A percentile compares a stretch with the other conserved stretches of the same genome.
These are phyloP conservation scores for Lepiota brunneoincarnata DNA, from an alignment of 768 basidiomycete species.

Conservation along the genomic window DNA sequence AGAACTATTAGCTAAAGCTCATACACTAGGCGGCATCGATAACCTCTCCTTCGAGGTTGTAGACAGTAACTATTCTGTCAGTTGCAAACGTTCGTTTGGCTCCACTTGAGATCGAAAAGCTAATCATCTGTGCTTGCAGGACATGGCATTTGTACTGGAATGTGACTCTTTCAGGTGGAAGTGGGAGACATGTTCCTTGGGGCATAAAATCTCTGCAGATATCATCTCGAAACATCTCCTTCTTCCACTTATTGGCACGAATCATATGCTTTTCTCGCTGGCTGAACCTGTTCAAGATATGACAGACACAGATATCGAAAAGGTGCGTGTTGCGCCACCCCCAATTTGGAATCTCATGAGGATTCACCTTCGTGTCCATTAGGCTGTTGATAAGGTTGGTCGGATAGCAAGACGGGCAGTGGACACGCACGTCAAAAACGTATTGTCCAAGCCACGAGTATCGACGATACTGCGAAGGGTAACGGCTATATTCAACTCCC, in stretches of 20 bases:
- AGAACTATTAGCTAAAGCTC: slow-evolving; percentile 52
- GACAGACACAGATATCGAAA: slow-evolving; percentile 59
- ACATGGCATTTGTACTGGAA: slow-evolving; percentile 61
- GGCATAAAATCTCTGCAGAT: slow-evolving; percentile 64
- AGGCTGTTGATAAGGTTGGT: slow-evolving; percentile 72
- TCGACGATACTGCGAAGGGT: slow-evolving; percentile 68
- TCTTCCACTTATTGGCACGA: slow-evolving; percentile 69
- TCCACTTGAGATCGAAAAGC: slow-evolving; percentile 12
- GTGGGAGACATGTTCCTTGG: slow-evolving; percentile 72
- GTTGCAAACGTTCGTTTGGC: slow-evolving; percentile 21
- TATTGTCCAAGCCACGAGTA: slow-evolving; percentile 63
- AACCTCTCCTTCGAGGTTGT: slow-evolving; percentile 60
- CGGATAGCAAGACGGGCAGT: slow-evolving; percentile 64
- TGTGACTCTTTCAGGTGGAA: slow-evolving; percentile 67
- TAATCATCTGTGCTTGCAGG: slow-evolving; percentile 37
- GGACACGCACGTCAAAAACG: slow-evolving; percentile 73
- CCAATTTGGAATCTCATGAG: neutral
- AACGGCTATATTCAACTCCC: slow-evolving; percentile 70
- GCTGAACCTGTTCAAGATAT: slow-evolving; percentile 55
- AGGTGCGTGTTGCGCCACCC: slow-evolving; percentile 37
- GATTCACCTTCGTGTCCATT: slow-evolving; percentile 5
- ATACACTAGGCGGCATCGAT: slow-evolving; percentile 59
- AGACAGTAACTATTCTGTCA: slow-evolving; percentile 59
- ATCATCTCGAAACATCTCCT: slow-evolving; percentile 78
- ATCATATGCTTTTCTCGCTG: slow-evolving; percentile 65